phyloP scores from a whole-genome alignment of 2,329 filamentous ascomycete species.

The Immersiporthe knoxdaviesiana region DNA sequence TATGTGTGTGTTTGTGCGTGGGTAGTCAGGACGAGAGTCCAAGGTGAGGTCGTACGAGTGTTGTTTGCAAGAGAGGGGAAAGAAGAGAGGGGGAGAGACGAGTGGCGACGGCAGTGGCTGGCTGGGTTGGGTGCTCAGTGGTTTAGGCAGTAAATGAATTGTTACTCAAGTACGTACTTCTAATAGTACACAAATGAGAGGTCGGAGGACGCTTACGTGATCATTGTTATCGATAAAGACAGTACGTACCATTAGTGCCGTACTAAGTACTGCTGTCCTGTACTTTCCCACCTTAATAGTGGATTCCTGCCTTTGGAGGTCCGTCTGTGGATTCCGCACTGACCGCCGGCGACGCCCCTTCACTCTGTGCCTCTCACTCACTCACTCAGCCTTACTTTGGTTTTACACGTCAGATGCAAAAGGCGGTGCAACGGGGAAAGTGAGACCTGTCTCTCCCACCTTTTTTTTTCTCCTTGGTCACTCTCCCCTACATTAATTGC shows the following conservation, averaged over 20 bases:
- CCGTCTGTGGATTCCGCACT: too few relatives aligned
- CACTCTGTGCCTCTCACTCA: neutral
- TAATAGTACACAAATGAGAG: too few relatives aligned
- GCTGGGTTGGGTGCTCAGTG: neutral
- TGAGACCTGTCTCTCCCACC: neutral
- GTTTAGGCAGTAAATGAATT: neutral
- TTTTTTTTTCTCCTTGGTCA: neutral
- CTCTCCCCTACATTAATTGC: neutral
- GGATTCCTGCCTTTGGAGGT: too few relatives aligned
- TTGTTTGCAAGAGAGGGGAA: neutral
- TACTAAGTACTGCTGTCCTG: too few relatives aligned
- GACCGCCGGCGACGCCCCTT: neutral
- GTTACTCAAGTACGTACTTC: too few relatives aligned
- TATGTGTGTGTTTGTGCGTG: neutral
- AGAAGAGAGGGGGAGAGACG: constrained; percentile 2
- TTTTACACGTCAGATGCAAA: constrained; percentile 1
- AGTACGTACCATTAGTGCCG: too few relatives aligned
- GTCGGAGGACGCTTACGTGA: neutral
- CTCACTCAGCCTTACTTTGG: neutral
- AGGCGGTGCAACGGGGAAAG: neutral
- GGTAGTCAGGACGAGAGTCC: neutral
- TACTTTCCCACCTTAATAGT: too few relatives aligned
- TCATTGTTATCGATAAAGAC: constrained; percentile 16
- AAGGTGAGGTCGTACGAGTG: neutral
- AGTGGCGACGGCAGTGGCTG: constrained; percentile 26